Percentiles rank a stretch among this genome's conserved stretches.
These are phyloP conservation scores for Phytophthora palmivora DNA, from an alignment of 352 stramenopile species.

Conservation along the genomic window DNA sequence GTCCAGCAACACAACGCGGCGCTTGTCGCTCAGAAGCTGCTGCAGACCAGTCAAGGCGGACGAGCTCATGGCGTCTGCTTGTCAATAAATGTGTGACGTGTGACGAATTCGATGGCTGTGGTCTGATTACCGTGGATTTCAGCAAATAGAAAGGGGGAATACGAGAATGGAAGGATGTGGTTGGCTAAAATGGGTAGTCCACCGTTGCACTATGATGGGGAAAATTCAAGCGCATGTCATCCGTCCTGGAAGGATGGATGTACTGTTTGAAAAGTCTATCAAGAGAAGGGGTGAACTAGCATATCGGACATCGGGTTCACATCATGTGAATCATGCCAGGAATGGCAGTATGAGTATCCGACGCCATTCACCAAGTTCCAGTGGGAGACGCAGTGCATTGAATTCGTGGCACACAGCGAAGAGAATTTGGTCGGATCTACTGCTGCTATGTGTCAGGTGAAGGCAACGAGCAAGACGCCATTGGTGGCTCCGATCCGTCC, in stretches of 20 bases:
- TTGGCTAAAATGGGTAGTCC: conserved; percentile 27
- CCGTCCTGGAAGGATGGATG: not conserved
- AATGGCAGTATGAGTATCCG: not conserved
- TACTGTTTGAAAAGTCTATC: not conserved
- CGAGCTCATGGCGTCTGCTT: conserved; percentile 24
- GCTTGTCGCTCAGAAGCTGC: conserved; percentile 34
- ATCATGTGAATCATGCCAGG: no score
- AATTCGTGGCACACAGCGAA: not conserved
- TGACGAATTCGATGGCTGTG: conserved; percentile 18
- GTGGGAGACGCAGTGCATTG: not conserved
- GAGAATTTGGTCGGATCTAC: conserved; percentile 6
- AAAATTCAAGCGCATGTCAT: conserved; percentile 19
- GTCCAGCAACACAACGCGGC: conserved; percentile 68
- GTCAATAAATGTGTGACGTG: conserved; percentile 31
- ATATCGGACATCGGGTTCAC: conserved; percentile 21
- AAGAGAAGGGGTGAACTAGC: conserved; percentile 27
- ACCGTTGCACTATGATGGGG: conserved; percentile 27
- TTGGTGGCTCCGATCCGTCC: conserved; percentile 14
- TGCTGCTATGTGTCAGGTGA: conserved; percentile 32
- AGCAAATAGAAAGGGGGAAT: conserved; percentile 6
- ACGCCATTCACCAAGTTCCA: conserved; percentile 36
- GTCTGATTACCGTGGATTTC: conserved; percentile 3
- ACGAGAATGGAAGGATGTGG: not conserved
- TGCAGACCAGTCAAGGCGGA: conserved; percentile 41
- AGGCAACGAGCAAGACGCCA: conserved; percentile 39